Evolutionary conservation across 2,329 filamentous ascomycete species (phyloP), one percentile per base, ranked within the genome.

Genomic region (Periglandula ipomoeae): DNA sequence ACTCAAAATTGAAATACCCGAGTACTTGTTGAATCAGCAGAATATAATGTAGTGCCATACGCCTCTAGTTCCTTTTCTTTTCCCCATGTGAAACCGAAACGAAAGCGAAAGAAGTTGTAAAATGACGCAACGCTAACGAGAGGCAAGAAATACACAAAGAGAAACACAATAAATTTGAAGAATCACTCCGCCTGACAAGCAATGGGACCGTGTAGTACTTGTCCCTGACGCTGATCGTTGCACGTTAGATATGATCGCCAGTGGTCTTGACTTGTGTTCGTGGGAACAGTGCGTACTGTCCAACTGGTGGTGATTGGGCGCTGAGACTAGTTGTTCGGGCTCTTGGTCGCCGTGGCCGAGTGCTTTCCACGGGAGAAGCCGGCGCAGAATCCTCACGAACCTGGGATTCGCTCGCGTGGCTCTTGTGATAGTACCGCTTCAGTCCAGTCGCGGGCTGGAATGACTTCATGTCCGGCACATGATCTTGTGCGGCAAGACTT

Each of bases 271-370:
- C 52, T 30, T 61, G 58, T 43, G 57, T 52, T n/a, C 64, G 63
- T 17, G 72, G 72, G 52, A 74, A 75, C 13, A 73, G 59, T 35
- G 68, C 68, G 53, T 72, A 76, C 52, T 71, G 71, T 19, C 69
- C 71, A n/a, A 71, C 64, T 9, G 70, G 71, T 5, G 69, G 63
- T 24, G 58, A 53, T 38, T 67, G 68, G 1, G 66, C 65, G 59
- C 67, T 70, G 27, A 73, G 56, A 52, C 72, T 75, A 13, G 72
- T 67, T 8, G 73, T 76, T 50, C 70, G 63, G 3, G 73, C 69
- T 10, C 73, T 67, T 17, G 65, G 61, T 27, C 71, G 64, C 37
- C 65, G 59, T 38, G 59, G 55, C 52, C 59, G 63, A 20, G 52
- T 44, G 5, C 52, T 43, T 48, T 68, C 66, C 23, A 61, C 59